Evolutionary conservation across 1,284 basidiomycete species (phyloP).

Genomic region (Neolentinus lepideus): DNA sequence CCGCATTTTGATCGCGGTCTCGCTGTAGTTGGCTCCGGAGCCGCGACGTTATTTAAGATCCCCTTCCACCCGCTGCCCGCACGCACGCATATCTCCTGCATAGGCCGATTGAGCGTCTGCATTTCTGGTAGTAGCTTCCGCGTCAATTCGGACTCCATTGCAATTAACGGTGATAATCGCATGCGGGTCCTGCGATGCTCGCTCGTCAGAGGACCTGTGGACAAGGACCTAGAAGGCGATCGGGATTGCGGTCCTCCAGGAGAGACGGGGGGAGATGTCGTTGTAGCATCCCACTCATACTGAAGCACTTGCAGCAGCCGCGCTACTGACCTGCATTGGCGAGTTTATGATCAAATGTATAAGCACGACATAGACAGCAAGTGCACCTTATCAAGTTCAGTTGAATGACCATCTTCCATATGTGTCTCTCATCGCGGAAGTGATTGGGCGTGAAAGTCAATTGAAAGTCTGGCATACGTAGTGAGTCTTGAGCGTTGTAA

Average conservation of each 20-base stretch:
- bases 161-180: slow-evolving; percentile 58
- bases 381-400: slow-evolving; percentile 57
- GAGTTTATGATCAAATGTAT: slow-evolving; percentile 19
- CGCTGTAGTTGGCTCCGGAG: slow-evolving; percentile 9
- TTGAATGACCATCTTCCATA: slow-evolving; percentile 71
- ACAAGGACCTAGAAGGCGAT: slow-evolving; percentile 40
- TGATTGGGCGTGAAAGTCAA: slow-evolving; percentile 1
- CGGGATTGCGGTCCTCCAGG: slow-evolving; percentile 27
- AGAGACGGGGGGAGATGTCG: slow-evolving; percentile 6
- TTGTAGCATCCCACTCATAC: not conserved
- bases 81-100: slow-evolving; percentile 22
- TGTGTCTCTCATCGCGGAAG: slow-evolving; percentile 56
- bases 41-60: slow-evolving; percentile 16
- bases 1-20: slow-evolving; percentile 21
- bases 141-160: slow-evolving; percentile 57
- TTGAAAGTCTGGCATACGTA: slow-evolving; percentile 5
- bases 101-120: slow-evolving; percentile 10
- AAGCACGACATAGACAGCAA: slow-evolving; percentile 56
- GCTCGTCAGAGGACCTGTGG: slow-evolving; percentile 25
- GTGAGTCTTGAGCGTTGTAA: slow-evolving; percentile 7
- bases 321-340: slow-evolving; percentile 6
- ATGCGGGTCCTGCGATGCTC: slow-evolving; percentile 50
- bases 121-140: slow-evolving; percentile 37
- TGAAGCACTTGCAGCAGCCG: not conserved
- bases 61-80: slow-evolving; percentile 32